Evolutionary conservation across 768 basidiomycete genomes (phyloP).

Genomic region (Boletus coccyginus): DNA sequence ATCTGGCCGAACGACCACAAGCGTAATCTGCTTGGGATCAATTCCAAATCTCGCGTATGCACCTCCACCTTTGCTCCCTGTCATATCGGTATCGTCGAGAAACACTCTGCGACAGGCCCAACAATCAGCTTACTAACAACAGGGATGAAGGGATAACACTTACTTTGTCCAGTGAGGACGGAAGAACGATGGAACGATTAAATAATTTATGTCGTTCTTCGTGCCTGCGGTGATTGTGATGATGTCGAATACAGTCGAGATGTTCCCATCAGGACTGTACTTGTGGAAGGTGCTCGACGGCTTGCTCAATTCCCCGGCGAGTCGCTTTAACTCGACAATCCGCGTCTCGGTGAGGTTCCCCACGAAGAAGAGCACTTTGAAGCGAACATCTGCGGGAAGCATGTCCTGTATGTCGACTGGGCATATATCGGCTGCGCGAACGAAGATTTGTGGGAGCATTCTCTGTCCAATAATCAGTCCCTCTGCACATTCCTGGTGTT

Average conservation of each 20-base stretch:
- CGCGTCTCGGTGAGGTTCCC: slow-evolving; percentile 27
- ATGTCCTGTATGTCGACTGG: slow-evolving; percentile 42
- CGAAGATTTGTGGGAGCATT: slow-evolving; percentile 29
- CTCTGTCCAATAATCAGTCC: slow-evolving; percentile 39
- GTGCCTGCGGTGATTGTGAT: slow-evolving; percentile 25
- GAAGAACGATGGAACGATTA: slow-evolving; percentile 16
- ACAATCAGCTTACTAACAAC: not conserved
- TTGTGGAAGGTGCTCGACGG: slow-evolving; percentile 29
- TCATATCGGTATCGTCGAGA: not conserved
- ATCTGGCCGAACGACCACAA: slow-evolving; percentile 39
- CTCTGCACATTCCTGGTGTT: slow-evolving; percentile 31
- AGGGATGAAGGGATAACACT: slow-evolving; percentile 15
- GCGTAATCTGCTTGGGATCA: slow-evolving; percentile 20
- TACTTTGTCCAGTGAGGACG: too few species aligned
- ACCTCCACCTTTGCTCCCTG: slow-evolving; percentile 26
- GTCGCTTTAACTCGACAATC: slow-evolving; percentile 16
- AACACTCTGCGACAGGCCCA: slow-evolving; percentile 26
- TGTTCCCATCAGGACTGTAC: slow-evolving; percentile 10
- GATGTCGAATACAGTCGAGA: slow-evolving; percentile 30
- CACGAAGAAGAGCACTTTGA: slow-evolving; percentile 37
- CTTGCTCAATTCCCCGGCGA: slow-evolving; percentile 28
- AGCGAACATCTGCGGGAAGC: slow-evolving; percentile 36
- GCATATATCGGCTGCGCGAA: slow-evolving; percentile 28
- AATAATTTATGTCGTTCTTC: slow-evolving; percentile 35
- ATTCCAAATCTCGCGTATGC: slow-evolving; percentile 36